Evolutionary conservation across 148 eudicot species (phyloP).

Genomic region (Talinum fruticosum): DNA sequence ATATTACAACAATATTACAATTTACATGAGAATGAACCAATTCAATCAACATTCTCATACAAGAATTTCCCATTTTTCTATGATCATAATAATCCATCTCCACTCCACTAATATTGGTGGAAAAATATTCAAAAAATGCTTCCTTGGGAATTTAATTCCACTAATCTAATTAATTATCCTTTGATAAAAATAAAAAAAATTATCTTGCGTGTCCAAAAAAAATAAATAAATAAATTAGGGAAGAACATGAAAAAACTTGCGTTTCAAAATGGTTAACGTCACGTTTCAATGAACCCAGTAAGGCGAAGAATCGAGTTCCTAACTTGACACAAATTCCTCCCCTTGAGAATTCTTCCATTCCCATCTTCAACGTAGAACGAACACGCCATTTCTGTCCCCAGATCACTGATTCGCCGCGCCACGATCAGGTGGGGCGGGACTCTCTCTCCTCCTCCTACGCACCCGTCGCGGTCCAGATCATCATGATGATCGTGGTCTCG

Average conservation of each 20-base stretch:
- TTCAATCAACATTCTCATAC: no score
- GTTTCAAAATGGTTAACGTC: conserved; percentile 7
- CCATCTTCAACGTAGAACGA: conserved; percentile 34
- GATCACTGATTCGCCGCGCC: conserved; percentile 28
- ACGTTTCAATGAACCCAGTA: conserved; percentile 48
- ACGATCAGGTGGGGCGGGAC: conserved; percentile 47
- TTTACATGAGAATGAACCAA: no score
- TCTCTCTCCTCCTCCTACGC: conserved; percentile 12
- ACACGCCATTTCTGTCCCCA: conserved; percentile 29
- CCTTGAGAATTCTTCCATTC: conserved; percentile 37
- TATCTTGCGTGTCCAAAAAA: neutral
- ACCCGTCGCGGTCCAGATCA: neutral
- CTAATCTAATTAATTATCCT: no score
- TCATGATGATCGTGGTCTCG: conserved; percentile 5
- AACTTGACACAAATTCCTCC: conserved; percentile 43
- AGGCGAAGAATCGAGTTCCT: conserved; percentile 44
- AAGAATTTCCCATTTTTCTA: no score
- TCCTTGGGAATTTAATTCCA: no score
- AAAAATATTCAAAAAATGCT: no score
- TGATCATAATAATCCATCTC: no score
- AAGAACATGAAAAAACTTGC: no score
- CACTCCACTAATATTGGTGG: no score
- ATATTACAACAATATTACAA: no score
- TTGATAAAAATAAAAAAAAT: no score
- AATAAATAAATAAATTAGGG: neutral